Percentiles rank a stretch among this genome's conserved stretches.
phyloP scores from a whole-genome alignment of 495 filamentous ascomycete species.

The Jackrogersella multiformis region DNA sequence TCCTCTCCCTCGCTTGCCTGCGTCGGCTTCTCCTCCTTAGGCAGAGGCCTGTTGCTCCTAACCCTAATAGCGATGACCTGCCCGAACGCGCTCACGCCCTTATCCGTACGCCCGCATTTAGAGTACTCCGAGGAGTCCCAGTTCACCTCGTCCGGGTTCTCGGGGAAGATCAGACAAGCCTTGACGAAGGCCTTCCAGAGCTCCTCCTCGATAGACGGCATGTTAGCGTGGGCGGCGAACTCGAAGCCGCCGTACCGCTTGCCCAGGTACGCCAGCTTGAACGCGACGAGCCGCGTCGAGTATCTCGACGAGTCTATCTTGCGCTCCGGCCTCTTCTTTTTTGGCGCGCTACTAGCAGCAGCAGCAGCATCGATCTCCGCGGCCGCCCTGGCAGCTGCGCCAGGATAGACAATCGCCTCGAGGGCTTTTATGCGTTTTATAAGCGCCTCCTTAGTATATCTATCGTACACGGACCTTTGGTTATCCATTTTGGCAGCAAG shows the following conservation, averaged over 20 bases:
- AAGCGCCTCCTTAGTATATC: conserved; percentile 72
- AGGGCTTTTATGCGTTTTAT: conserved; percentile 71
- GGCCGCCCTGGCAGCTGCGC: conserved; percentile 38
- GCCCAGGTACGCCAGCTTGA: conserved; percentile 95
- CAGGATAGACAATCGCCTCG: conserved; percentile 65
- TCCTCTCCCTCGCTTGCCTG: conserved; percentile 2
- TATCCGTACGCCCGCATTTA: conserved; percentile 93
- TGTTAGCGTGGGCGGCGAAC: conserved; percentile 69
- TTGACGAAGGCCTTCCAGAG: conserved; percentile 89
- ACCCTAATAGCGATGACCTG: conserved; percentile 88
- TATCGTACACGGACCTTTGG: conserved; percentile 44
- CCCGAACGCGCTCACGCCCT: conserved; percentile 94
- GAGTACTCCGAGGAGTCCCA: conserved; percentile 88
- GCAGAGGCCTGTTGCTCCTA: conserved; percentile 74
- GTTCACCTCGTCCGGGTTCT: conserved; percentile 63
- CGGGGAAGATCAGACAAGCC: conserved; percentile 80
- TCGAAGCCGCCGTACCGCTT: conserved; percentile 92
- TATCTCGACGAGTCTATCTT: conserved; percentile 82
- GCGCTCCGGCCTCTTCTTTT: conserved; percentile 53
- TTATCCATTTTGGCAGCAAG: conserved; percentile 42
- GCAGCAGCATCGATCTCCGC: conserved; percentile 14
- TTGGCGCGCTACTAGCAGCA: conserved; percentile 23
- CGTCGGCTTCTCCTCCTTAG: conserved; percentile 29
- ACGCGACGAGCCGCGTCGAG: conserved; percentile 81
- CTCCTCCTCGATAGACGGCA: conserved; percentile 88